These are phyloP conservation scores for Toxicodendron radicans DNA, from an alignment of 345 rosid genomes.

Conservation along the genomic window DNA sequence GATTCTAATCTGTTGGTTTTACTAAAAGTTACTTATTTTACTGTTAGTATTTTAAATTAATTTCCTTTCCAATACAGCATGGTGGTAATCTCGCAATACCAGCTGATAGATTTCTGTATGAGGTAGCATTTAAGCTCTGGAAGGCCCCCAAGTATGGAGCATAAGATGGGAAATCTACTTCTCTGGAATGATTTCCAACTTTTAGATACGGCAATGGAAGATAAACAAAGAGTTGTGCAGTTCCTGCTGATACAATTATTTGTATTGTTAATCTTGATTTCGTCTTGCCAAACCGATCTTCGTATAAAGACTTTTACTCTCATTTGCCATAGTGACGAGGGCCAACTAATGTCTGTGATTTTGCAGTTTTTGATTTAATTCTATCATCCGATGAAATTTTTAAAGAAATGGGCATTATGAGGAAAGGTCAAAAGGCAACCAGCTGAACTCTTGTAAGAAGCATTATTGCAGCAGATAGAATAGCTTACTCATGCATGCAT, in stretches of 20 bases:
- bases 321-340: not conserved
- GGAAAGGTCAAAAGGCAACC: too few relatives aligned
- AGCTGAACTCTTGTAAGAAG: too few relatives aligned
- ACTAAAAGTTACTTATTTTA: not conserved
- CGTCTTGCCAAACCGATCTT: not conserved
- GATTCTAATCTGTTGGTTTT: not conserved
- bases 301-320: not conserved
- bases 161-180: constrained; percentile 20
- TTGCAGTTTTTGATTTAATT: not conserved
- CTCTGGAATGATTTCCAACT: not conserved
- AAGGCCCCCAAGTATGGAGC: constrained; percentile 99
- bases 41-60: too few relatives aligned
- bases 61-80: constrained; percentile 37
- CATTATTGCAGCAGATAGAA: too few relatives aligned
- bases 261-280: not conserved
- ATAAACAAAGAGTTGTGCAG: not conserved
- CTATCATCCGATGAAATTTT: too few relatives aligned
- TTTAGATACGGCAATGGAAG: not conserved
- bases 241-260: not conserved
- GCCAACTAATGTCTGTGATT: not conserved
- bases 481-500: too few relatives aligned
- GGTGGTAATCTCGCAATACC: constrained; percentile 82
- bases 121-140: constrained; percentile 96
- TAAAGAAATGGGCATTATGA: too few relatives aligned
- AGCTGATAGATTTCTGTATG: constrained; percentile 90